Evolutionary conservation across 495 filamentous ascomycete genomes (phyloP).

Genomic region (Hyaloscypha finlandica): DNA sequence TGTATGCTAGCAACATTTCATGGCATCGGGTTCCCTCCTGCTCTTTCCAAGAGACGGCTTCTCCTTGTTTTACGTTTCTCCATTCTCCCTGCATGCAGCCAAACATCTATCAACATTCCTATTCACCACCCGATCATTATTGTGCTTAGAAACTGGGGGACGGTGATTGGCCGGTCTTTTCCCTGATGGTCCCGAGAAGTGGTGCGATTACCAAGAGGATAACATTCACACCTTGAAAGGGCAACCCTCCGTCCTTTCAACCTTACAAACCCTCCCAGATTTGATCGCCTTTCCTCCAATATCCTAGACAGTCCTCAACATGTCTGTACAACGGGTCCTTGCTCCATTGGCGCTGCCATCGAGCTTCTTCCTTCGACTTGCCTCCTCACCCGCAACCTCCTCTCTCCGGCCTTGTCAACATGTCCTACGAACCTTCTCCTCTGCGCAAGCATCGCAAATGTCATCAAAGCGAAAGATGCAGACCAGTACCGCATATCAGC

Average conservation of each 20-base stretch:
- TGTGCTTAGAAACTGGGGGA: neutral
- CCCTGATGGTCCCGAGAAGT: conserved; percentile 6
- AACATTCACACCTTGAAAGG: conserved; percentile 10
- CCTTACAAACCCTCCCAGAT: neutral
- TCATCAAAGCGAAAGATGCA: conserved; percentile 67
- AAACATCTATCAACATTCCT: neutral
- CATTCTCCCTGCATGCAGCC: neutral
- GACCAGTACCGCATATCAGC: conserved; percentile 75
- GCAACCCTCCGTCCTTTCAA: neutral
- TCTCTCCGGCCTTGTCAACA: conserved; percentile 49
- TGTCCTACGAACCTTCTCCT: conserved; percentile 67
- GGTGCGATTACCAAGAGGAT: conserved; percentile 20
- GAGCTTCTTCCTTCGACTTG: conserved; percentile 50
- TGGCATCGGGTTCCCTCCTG: neutral
- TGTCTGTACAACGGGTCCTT: conserved; percentile 34
- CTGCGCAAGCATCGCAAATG: conserved; percentile 52
- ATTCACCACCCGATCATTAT: neutral
- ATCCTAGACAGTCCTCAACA: conserved; percentile 10
- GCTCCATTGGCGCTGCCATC: conserved; percentile 43
- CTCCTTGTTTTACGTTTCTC: neutral
- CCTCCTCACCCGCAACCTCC: conserved; percentile 39
- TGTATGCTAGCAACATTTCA: neutral
- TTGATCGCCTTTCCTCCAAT: neutral
- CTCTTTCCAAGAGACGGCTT: neutral
- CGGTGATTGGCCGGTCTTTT: neutral